phyloP scores from a whole-genome alignment of 2,329 filamentous ascomycete species.

The Fusarium verrucosum region DNA sequence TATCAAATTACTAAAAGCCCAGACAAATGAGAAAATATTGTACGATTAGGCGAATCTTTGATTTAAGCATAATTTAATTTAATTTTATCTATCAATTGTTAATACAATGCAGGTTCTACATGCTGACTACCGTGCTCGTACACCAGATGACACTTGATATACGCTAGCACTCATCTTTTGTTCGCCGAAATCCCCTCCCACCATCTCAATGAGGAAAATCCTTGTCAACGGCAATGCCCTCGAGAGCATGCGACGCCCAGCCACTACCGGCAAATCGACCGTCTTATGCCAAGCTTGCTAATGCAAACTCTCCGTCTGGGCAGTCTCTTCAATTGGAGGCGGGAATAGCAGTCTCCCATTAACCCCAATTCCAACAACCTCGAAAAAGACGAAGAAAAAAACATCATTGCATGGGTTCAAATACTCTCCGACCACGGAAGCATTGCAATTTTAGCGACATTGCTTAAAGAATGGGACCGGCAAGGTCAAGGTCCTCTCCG shows the following conservation, averaged over 20 bases:
- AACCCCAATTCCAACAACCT: conserved; percentile 12
- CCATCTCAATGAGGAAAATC: too few relatives aligned
- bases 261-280: conserved; percentile 15
- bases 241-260: conserved; percentile 18
- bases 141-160: too few relatives aligned
- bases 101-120: too few relatives aligned
- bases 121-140: too few relatives aligned
- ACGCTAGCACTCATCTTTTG: conserved; percentile 9
- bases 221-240: background rate
- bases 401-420: background rate
- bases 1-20: too few relatives aligned
- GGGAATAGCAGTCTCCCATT: conserved; percentile 30
- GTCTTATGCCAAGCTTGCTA: conserved; percentile 34
- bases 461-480: conserved; percentile 28
- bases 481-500: conserved; percentile 24
- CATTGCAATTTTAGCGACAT: background rate
- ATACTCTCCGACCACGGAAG: background rate
- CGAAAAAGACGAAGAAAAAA: background rate
- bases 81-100: too few relatives aligned
- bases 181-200: conserved; percentile 1
- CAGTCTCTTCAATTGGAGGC: conserved; percentile 33
- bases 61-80: too few relatives aligned
- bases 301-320: conserved; percentile 32
- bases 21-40: too few relatives aligned
- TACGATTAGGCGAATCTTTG: too few relatives aligned